Conservation (phyloP, 179 eudicot genomes). For the Beta lomatogona region DNA sequence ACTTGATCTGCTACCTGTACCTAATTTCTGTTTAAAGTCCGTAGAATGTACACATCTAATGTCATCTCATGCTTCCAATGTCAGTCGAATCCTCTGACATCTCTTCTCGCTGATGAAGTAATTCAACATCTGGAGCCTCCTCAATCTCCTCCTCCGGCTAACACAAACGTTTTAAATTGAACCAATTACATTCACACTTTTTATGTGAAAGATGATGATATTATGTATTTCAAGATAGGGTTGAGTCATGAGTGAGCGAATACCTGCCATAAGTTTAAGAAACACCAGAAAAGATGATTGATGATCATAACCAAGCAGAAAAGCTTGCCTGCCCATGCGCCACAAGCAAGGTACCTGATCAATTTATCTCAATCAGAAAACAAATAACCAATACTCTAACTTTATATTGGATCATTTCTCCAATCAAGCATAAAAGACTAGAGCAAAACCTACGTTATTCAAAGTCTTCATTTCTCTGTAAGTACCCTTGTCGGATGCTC, state of each 20-base stretch:
- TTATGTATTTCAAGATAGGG: background rate
- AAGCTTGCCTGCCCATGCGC: constrained; percentile 95
- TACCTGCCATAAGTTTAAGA: constrained; percentile 75
- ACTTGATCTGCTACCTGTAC: background rate
- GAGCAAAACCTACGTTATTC: background rate
- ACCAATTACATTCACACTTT: no score
- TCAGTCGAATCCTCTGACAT: background rate
- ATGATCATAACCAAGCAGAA: constrained; percentile 91
- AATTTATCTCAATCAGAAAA: constrained; percentile 13
- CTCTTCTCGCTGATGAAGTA: constrained; percentile 35
- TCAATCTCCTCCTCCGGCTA: constrained; percentile 85
- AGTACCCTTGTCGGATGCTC: no score
- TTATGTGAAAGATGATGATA: background rate
- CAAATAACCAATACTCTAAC: background rate
- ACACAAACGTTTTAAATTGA: background rate
- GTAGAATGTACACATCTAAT: background rate
- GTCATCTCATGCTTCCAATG: constrained; percentile 14
- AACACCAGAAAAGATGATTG: constrained; percentile 73
- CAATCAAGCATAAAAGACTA: background rate
- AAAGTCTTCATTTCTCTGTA: no score
- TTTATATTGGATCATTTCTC: background rate
- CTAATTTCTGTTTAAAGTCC: background rate
- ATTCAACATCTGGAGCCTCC: constrained; percentile 61
- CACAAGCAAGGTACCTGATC: constrained; percentile 88
- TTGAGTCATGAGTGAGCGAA: background rate